Conservation (phyloP, 129 eudicot genomes). For the Flaveria robusta region DNA sequence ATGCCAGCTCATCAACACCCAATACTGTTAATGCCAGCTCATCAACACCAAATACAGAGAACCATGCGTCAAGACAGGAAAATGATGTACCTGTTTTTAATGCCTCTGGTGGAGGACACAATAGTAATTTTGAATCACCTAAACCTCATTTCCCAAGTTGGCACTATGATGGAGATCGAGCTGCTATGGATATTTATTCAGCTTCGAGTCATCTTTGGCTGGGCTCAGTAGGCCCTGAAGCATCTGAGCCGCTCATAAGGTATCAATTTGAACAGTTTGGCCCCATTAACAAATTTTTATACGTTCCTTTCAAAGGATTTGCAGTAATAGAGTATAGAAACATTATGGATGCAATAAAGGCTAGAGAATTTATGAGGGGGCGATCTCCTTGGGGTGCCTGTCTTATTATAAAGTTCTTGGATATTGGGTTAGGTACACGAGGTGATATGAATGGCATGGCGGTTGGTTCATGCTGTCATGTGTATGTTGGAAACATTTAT, state of each 20-base stretch:
- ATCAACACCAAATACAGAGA: constrained; percentile 34
- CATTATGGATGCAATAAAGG: constrained; percentile 78
- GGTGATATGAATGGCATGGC: constrained; percentile 66
- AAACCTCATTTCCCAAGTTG: constrained; percentile 46
- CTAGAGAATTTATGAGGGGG: constrained; percentile 75
- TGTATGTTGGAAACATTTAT: constrained; percentile 69
- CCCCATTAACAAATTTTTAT: constrained; percentile 58
- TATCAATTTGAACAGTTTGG: constrained; percentile 86
- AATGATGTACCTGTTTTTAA: constrained; percentile 35
- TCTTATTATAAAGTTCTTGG: constrained; percentile 71
- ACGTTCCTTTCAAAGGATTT: constrained; percentile 58
- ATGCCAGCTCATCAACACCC: constrained; percentile 15
- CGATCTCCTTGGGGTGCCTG: constrained; percentile 80
- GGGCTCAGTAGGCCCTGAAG: constrained; percentile 78
- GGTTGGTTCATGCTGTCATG: constrained; percentile 72
- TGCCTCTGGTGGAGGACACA: constrained; percentile 44
- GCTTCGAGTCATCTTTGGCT: constrained; percentile 84
- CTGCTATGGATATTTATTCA: constrained; percentile 70
- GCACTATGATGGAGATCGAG: constrained; percentile 80
- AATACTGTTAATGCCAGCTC: constrained; percentile 21
- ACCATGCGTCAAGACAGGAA: constrained; percentile 38
- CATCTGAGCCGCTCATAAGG: constrained; percentile 69
- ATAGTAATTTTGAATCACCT: constrained; percentile 55
- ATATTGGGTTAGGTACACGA: constrained; percentile 73
- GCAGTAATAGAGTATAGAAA: constrained; percentile 67